phyloP scores from a whole-genome alignment of 495 filamentous ascomycete genomes.

The Daldinia childiae region DNA sequence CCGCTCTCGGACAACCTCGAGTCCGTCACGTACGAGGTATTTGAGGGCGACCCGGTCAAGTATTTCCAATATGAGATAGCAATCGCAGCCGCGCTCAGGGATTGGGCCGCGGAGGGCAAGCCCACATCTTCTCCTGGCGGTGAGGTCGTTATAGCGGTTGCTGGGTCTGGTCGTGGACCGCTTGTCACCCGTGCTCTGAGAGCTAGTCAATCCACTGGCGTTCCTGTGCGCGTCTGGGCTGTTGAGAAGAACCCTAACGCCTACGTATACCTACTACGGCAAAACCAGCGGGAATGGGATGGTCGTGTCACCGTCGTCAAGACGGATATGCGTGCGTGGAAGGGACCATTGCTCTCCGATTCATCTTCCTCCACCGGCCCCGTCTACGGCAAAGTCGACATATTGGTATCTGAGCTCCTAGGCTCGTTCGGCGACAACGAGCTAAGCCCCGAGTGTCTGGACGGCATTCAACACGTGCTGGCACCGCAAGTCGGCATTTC shows the following conservation, averaged over 20 bases:
- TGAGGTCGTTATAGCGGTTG: conserved; percentile 89
- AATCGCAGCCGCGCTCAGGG: conserved; percentile 80
- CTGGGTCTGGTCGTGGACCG: conserved; percentile 90
- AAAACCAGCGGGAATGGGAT: conserved; percentile 82
- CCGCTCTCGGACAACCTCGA: conserved; percentile 96
- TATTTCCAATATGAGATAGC: conserved; percentile 95
- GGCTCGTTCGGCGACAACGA: conserved; percentile 94
- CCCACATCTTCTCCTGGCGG: conserved; percentile 72
- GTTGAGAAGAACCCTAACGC: conserved; percentile 99
- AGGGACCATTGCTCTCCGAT: conserved; percentile 67
- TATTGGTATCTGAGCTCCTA: conserved; percentile 90
- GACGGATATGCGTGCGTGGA: conserved; percentile 97
- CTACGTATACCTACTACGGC: conserved; percentile 86
- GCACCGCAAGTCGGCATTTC: conserved; percentile 81
- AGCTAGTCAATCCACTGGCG: conserved; percentile 78
- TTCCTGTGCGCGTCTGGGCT: conserved; percentile 85
- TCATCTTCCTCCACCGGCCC: conserved; percentile 13
- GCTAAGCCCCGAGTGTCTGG: conserved; percentile 87
- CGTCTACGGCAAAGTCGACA: conserved; percentile 77
- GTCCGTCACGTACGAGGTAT: conserved; percentile 97
- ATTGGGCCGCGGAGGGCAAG: conserved; percentile 77
- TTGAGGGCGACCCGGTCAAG: conserved; percentile 97
- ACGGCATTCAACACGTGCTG: conserved; percentile 88
- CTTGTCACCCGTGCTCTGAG: conserved; percentile 84
- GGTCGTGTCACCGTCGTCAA: conserved; percentile 84